Percentiles rank a stretch among this genome's conserved stretches.
phyloP scores from a whole-genome alignment of 2,329 filamentous ascomycete genomes.

The Epichloe sp. region DNA sequence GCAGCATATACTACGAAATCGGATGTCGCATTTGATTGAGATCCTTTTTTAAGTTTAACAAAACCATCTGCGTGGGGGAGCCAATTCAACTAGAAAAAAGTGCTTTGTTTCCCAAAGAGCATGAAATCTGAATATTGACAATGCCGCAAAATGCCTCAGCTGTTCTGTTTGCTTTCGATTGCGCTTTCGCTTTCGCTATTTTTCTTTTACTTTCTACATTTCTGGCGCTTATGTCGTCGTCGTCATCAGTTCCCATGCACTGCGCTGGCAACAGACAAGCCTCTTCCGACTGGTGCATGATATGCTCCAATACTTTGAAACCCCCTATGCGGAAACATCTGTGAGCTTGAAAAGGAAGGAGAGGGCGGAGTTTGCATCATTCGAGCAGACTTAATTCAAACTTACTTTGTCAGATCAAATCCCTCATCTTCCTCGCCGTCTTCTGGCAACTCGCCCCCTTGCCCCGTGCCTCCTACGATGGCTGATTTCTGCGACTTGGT shows the following conservation, averaged over 20 bases:
- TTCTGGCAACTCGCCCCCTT: constrained; percentile 18
- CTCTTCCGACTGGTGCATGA: constrained; percentile 40
- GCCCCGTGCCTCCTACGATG: constrained; percentile 8
- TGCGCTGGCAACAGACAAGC: constrained; percentile 29
- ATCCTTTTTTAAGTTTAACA: neutral
- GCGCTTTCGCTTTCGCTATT: neutral
- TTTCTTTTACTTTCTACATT: neutral
- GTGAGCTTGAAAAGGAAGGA: constrained; percentile 11
- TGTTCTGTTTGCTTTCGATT: neutral
- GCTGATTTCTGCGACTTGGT: constrained; percentile 26
- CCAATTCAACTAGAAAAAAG: neutral
- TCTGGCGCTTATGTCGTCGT: neutral
- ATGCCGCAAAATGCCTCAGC: neutral
- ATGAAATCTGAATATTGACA: neutral
- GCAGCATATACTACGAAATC: neutral
- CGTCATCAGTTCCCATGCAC: constrained; percentile 22
- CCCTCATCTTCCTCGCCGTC: constrained; percentile 34
- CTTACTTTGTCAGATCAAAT: constrained; percentile 47
- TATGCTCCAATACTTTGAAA: constrained; percentile 54
- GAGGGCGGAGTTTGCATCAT: neutral
- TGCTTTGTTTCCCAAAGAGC: neutral
- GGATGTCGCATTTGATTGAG: neutral
- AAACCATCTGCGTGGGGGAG: neutral
- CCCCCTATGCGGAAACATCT: constrained; percentile 33
- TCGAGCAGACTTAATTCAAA: neutral